Evolutionary conservation across 2,329 filamentous ascomycete species (phyloP), one percentile per base, ranked within the genome.

Genomic region (Colletotrichum sp.): DNA sequence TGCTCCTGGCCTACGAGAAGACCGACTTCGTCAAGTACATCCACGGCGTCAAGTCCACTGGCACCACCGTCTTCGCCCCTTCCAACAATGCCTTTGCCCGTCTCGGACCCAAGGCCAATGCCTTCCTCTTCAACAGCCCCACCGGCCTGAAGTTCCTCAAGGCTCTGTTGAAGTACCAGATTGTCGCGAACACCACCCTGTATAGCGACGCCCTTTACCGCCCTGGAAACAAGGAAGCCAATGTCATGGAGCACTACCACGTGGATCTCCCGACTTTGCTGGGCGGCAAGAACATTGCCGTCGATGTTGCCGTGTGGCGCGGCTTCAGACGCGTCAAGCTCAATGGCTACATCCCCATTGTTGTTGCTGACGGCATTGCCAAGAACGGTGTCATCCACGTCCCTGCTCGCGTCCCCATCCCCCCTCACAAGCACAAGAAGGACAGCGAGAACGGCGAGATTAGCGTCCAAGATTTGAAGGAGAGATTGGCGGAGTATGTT

Each of bases 311-410:
- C 6, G 87, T 90, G 16, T 93, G 90, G 80, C 92, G 91, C n/a
- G 91, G 93, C 1, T 92, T 94, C 80, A 91, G 94, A 68, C 89
- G 85, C 7, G 93, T 98, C 77, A 92, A 92, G 82, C 89, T 98
- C 80, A 98, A 98, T 81, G 95, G 93, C 16, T 93, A 93, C 79
- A 88, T 89, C 4, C 87, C 87, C 8, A 94, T 98, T 2, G 87
- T 88, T 0, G 86, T 95, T 8, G 88, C 92, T 77, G 95, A 98
- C 81, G 93, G 89, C 1, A 84, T 97, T 71, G 94, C 93, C 0
- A 91, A 89, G 81, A 95, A 98, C 82, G 96, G 96, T 36, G 95
- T 96, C 16, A 90, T 98, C 49, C 96, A 98, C 72, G 92, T 96
- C 18, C 88, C 97, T 0, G 89, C 90, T 64, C 89, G 89, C 73